These are phyloP conservation scores for Aspergillus sergii DNA, from an alignment of 2,329 filamentous ascomycete genomes.

Conservation along the genomic window DNA sequence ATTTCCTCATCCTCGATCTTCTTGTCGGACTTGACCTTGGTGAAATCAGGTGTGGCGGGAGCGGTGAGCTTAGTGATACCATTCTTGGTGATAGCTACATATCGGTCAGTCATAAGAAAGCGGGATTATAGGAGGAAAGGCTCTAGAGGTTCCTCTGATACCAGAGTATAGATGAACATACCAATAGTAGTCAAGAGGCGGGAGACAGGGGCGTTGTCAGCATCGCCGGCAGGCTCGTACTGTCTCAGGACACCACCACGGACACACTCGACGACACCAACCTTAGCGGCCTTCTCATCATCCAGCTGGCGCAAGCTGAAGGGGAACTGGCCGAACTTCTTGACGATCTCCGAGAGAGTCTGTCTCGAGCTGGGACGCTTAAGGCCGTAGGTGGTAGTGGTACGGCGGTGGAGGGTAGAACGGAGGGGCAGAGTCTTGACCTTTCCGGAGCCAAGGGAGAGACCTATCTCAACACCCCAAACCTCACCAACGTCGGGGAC, in stretches of 20 bases:
- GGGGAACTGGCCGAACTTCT: slow-evolving; percentile 96
- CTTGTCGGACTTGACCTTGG: slow-evolving; percentile 90
- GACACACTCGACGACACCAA: slow-evolving; percentile 95
- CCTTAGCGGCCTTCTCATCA: slow-evolving; percentile 92
- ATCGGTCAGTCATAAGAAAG: slow-evolving; percentile 10
- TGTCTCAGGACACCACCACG: slow-evolving; percentile 88
- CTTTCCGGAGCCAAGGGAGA: slow-evolving; percentile 89
- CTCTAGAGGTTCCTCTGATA: neutral
- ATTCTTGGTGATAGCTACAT: slow-evolving; percentile 91
- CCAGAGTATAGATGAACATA: slow-evolving; percentile 55
- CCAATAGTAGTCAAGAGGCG: slow-evolving; percentile 89
- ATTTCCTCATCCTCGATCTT: slow-evolving; percentile 97
- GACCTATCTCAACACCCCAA: slow-evolving; percentile 95
- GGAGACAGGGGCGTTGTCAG: slow-evolving; percentile 82
- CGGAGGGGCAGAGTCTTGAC: slow-evolving; percentile 89
- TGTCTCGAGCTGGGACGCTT: slow-evolving; percentile 94
- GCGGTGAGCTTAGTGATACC: slow-evolving; percentile 83
- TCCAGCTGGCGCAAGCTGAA: slow-evolving; percentile 97
- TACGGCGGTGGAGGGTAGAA: slow-evolving; percentile 89
- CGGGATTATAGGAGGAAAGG: neutral
- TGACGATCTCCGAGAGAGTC: slow-evolving; percentile 89
- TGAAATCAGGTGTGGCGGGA: slow-evolving; percentile 73
- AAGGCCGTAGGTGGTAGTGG: slow-evolving; percentile 84
- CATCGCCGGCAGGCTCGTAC: slow-evolving; percentile 94
- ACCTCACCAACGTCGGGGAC: slow-evolving; percentile 86